These are phyloP conservation scores for Primulina huaijiensis DNA, from an alignment of 257 asterid species.

Conservation along the genomic window DNA sequence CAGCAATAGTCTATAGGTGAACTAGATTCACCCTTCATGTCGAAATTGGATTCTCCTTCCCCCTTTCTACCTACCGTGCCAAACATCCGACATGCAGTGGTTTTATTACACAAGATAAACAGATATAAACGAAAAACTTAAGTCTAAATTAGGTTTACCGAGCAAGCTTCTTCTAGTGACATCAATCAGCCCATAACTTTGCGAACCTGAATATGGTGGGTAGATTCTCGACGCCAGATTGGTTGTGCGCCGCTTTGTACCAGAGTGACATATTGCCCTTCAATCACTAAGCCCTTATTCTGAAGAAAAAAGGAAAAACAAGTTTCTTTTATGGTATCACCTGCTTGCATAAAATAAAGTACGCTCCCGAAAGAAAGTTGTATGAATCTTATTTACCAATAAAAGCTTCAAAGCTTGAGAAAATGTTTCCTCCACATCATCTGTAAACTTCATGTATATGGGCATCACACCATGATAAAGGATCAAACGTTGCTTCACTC, in stretches of 20 bases:
- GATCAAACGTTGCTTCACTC: constrained; percentile 85
- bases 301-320: constrained; percentile 25
- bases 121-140: background rate
- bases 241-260: constrained; percentile 99
- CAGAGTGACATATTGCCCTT: constrained; percentile 82
- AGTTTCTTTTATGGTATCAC: background rate
- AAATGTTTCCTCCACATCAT: constrained; percentile 86
- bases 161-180: constrained; percentile 12
- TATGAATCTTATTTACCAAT: constrained; percentile 45
- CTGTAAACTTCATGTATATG: constrained; percentile 76
- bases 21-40: background rate
- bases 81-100: background rate
- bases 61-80: background rate
- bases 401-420: constrained; percentile 77
- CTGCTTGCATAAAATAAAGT: constrained; percentile 5
- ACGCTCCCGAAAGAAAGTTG: constrained; percentile 11
- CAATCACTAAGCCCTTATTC: constrained; percentile 65
- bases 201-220: constrained; percentile 97
- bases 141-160: background rate
- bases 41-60: background rate
- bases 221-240: constrained; percentile 93
- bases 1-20: background rate
- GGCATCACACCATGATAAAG: constrained; percentile 94
- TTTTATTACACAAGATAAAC: background rate
- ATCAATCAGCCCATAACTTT: constrained; percentile 58